Percentiles rank a stretch among this genome's conserved stretches.
Conservation (phyloP, 352 stramenopile species). For the Globisporangium rhizosaccharum region DNA sequence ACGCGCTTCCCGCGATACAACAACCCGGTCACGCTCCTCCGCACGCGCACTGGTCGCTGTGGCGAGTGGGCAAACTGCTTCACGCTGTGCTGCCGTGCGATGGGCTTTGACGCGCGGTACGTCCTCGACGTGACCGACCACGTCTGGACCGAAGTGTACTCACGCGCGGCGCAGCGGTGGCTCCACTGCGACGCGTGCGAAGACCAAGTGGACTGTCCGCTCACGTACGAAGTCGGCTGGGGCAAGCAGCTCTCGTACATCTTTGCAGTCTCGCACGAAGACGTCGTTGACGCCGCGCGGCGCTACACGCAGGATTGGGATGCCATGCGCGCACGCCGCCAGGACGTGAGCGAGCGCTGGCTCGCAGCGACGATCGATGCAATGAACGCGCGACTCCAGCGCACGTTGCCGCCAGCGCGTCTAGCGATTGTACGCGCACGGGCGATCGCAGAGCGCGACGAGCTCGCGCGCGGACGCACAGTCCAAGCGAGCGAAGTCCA, state of each 20-base stretch:
- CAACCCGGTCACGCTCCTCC: constrained; percentile 82
- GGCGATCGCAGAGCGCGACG: constrained; percentile 31
- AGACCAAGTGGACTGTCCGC: constrained; percentile 87
- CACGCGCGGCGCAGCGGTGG: constrained; percentile 72
- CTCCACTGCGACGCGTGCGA: constrained; percentile 94
- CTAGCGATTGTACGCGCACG: constrained; percentile 30
- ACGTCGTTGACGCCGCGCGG: constrained; percentile 89
- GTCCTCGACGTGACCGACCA: constrained; percentile 94
- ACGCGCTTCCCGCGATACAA: constrained; percentile 91
- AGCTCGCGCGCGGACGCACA: constrained; percentile 30
- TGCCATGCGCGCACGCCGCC: constrained; percentile 50
- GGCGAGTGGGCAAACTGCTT: constrained; percentile 94
- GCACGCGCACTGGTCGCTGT: constrained; percentile 81
- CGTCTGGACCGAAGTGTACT: constrained; percentile 94
- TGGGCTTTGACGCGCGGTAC: constrained; percentile 90
- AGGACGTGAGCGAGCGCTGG: constrained; percentile 65
- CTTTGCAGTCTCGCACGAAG: constrained; percentile 82
- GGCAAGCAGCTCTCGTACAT: constrained; percentile 93
- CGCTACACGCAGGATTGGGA: constrained; percentile 72
- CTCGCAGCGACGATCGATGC: constrained; percentile 39
- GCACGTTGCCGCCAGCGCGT: constrained; percentile 23
- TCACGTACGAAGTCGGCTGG: constrained; percentile 95
- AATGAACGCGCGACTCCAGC: constrained; percentile 42
- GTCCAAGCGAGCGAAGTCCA: constrained; percentile 45
- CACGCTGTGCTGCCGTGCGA: constrained; percentile 82